phyloP scores from a whole-genome alignment of 2,329 filamentous ascomycete genomes.

The Coleophoma cylindrospora region DNA sequence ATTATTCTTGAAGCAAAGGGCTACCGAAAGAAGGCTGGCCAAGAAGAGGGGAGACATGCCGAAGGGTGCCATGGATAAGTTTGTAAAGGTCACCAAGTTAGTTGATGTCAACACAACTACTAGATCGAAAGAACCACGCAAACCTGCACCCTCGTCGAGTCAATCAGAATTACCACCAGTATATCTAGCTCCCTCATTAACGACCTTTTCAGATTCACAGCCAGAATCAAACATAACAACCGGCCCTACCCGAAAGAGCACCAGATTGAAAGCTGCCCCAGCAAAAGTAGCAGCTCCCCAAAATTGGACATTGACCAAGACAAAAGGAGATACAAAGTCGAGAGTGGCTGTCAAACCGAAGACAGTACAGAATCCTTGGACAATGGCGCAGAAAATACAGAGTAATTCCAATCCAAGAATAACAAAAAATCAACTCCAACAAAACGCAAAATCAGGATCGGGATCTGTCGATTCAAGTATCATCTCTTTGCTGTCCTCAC shows the following conservation, averaged over 20 bases:
- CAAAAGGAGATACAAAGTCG: background rate
- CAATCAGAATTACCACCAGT: conserved; percentile 12
- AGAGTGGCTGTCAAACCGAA: background rate
- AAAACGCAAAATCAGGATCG: background rate
- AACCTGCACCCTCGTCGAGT: conserved; percentile 5
- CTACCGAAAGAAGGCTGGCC: conserved; percentile 17
- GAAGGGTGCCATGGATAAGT: conserved; percentile 27
- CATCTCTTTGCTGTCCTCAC: background rate
- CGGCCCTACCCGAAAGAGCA: background rate
- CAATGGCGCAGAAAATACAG: background rate
- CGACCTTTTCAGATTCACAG: background rate
- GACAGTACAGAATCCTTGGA: background rate
- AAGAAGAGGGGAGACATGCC: conserved; percentile 20
- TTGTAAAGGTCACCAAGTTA: conserved; percentile 23
- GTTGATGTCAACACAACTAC: background rate
- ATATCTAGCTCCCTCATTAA: conserved; percentile 4
- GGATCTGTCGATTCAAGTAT: background rate
- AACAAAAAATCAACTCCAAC: no score
- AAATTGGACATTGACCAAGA: background rate
- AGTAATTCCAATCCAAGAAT: no score
- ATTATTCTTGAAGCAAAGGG: conserved; percentile 15
- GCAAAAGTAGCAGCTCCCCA: background rate
- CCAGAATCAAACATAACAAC: background rate
- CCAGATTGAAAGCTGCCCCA: background rate
- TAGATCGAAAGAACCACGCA: conserved; percentile 1